phyloP scores from a whole-genome alignment of 2,329 filamentous ascomycete species.

The Trichophyton mentagrophytes region DNA sequence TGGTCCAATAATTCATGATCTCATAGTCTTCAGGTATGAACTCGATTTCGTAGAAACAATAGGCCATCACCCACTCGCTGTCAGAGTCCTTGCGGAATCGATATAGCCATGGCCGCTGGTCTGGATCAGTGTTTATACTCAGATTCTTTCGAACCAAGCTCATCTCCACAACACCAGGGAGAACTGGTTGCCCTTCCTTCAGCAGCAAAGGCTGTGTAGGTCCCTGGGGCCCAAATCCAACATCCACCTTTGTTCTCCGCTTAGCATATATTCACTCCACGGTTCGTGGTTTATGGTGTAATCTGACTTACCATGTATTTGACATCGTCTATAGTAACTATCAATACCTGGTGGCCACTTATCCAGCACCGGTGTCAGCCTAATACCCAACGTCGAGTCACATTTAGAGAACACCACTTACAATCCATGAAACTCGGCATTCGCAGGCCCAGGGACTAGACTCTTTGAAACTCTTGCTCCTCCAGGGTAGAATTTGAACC shows the following conservation, averaged over 20 bases:
- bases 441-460: conserved; percentile 23
- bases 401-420: conserved; percentile 14
- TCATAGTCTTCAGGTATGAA: conserved; percentile 50
- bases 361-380: not conserved
- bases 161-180: conserved; percentile 42
- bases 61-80: conserved; percentile 46
- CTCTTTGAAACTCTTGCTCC: conserved; percentile 38
- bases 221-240: conserved; percentile 52
- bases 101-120: conserved; percentile 49
- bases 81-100: conserved; percentile 41
- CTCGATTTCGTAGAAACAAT: conserved; percentile 54
- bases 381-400: not conserved
- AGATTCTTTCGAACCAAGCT: conserved; percentile 41
- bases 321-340: conserved; percentile 42
- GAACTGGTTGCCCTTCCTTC: conserved; percentile 25
- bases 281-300: not conserved
- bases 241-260: conserved; percentile 36
- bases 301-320: conserved; percentile 28
- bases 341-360: conserved; percentile 47
- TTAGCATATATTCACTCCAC: not conserved
- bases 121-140: conserved; percentile 32
- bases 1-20: conserved; percentile 47
- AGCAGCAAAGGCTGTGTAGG: conserved; percentile 47
- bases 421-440: conserved; percentile 38
- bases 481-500: conserved; percentile 42